These are phyloP conservation scores for Magnolia changhungtana DNA, from an alignment of 164 flowering plant species.

Conservation along the genomic window DNA sequence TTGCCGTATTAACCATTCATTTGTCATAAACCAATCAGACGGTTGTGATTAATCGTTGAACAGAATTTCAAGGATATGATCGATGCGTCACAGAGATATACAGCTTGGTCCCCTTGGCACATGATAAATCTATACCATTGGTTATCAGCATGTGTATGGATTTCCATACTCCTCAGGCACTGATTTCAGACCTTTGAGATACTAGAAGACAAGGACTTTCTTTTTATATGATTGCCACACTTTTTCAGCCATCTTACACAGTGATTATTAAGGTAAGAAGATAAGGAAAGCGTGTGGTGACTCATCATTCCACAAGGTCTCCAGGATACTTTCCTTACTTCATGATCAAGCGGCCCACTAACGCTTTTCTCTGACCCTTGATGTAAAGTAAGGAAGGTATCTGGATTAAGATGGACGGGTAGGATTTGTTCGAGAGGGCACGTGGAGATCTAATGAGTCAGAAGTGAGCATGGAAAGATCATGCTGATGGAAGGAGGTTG, in stretches of 20 bases:
- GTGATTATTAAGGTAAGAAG: background rate
- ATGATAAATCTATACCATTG: too few relatives aligned
- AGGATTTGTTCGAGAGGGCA: background rate
- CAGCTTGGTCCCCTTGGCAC: too few relatives aligned
- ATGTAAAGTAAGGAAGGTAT: background rate
- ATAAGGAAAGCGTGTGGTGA: background rate
- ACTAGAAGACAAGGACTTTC: background rate
- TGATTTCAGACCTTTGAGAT: background rate
- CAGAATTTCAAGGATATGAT: too few relatives aligned
- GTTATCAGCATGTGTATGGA: background rate
- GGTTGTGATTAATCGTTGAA: too few relatives aligned
- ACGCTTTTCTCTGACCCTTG: background rate
- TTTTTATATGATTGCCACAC: background rate
- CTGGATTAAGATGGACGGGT: background rate
- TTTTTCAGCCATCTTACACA: background rate
- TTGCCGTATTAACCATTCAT: too few relatives aligned
- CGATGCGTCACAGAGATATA: too few relatives aligned
- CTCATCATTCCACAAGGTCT: background rate
- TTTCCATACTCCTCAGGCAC: background rate
- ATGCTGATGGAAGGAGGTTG: background rate
- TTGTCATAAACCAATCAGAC: too few relatives aligned
- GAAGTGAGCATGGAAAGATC: background rate
- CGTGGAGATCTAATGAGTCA: background rate
- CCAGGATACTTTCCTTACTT: background rate
- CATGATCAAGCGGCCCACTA: background rate